These are phyloP conservation scores for Lecanicillium sp. DNA, from an alignment of 2,329 filamentous ascomycete species.

Conservation along the genomic window DNA sequence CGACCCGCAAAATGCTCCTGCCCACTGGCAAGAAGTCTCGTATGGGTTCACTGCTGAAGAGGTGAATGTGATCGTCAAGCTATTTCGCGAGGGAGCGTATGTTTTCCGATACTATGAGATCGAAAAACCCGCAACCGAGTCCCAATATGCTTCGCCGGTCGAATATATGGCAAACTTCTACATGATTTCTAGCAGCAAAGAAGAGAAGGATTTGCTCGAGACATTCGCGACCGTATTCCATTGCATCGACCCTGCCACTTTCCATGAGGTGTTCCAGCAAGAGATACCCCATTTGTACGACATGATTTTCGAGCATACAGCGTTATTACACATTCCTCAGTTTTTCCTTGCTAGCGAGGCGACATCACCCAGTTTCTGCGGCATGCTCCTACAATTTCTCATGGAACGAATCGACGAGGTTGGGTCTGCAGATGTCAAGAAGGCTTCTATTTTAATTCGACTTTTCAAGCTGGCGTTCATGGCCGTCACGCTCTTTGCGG, in stretches of 20 bases:
- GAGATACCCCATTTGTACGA: slow-evolving; percentile 96
- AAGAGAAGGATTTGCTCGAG: slow-evolving; percentile 95
- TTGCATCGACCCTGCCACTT: slow-evolving; percentile 94
- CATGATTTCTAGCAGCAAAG: slow-evolving; percentile 86
- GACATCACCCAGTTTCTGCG: slow-evolving; percentile 93
- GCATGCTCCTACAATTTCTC: slow-evolving; percentile 93
- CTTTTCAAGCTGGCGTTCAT: slow-evolving; percentile 99
- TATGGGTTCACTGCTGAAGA: slow-evolving; percentile 97
- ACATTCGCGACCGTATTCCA: slow-evolving; percentile 98
- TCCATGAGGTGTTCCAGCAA: slow-evolving; percentile 96
- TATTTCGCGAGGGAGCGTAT: slow-evolving; percentile 92
- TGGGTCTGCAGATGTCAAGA: slow-evolving; percentile 82
- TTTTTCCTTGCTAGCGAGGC: slow-evolving; percentile 99
- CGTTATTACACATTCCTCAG: slow-evolving; percentile 88
- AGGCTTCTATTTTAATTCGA: slow-evolving; percentile 83
- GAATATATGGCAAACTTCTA: slow-evolving; percentile 94
- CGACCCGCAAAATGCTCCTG: slow-evolving; percentile 68
- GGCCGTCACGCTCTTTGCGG: slow-evolving; percentile 93
- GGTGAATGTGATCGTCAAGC: slow-evolving; percentile 89
- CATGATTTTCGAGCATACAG: slow-evolving; percentile 95
- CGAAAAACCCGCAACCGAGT: slow-evolving; percentile 66
- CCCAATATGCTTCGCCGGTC: slow-evolving; percentile 69
- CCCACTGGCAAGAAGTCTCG: slow-evolving; percentile 91
- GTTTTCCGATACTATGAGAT: slow-evolving; percentile 97
- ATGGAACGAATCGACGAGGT: slow-evolving; percentile 97